Evolutionary conservation across 495 filamentous ascomycete species (phyloP).

Genomic region (Neurospora sp.): DNA sequence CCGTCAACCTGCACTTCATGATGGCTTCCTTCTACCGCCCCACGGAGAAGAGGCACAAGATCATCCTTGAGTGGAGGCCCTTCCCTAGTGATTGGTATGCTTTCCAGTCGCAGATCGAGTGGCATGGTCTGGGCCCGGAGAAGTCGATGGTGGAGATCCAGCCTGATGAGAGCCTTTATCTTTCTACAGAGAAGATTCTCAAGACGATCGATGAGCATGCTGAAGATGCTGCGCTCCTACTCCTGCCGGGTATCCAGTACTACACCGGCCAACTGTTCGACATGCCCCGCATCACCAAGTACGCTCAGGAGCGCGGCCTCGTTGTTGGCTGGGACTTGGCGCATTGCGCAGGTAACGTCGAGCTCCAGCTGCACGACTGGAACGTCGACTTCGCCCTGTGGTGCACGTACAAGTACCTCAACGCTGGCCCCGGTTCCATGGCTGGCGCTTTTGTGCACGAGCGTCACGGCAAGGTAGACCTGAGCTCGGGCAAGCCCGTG

Average conservation of each 20-base stretch:
- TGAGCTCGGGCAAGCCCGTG: slow-evolving; percentile 12
- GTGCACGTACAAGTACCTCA: slow-evolving; percentile 96
- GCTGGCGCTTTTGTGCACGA: slow-evolving; percentile 80
- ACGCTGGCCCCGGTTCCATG: slow-evolving; percentile 76
- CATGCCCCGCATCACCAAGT: slow-evolving; percentile 66
- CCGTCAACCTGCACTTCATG: slow-evolving; percentile 78
- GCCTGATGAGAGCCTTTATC: slow-evolving; percentile 39
- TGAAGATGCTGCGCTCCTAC: slow-evolving; percentile 60
- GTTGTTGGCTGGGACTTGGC: slow-evolving; percentile 88
- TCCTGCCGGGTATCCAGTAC: slow-evolving; percentile 86
- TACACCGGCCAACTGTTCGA: slow-evolving; percentile 88
- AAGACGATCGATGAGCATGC: slow-evolving; percentile 72
- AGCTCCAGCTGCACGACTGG: slow-evolving; percentile 76
- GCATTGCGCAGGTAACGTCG: slow-evolving; percentile 84
- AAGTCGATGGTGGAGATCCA: slow-evolving; percentile 66
- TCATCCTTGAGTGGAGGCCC: slow-evolving; percentile 82
- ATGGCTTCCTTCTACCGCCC: slow-evolving; percentile 87
- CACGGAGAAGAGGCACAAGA: slow-evolving; percentile 56
- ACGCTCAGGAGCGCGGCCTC: slow-evolving; percentile 66
- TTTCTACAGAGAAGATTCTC: slow-evolving; percentile 63
- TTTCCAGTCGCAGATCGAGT: slow-evolving; percentile 71
- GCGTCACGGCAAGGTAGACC: slow-evolving; percentile 47
- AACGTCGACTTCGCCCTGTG: slow-evolving; percentile 90
- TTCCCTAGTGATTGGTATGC: slow-evolving; percentile 92
- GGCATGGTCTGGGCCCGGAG: slow-evolving; percentile 55